Conservation (phyloP, 345 rosid genomes). For the Citropsis articulata region DNA sequence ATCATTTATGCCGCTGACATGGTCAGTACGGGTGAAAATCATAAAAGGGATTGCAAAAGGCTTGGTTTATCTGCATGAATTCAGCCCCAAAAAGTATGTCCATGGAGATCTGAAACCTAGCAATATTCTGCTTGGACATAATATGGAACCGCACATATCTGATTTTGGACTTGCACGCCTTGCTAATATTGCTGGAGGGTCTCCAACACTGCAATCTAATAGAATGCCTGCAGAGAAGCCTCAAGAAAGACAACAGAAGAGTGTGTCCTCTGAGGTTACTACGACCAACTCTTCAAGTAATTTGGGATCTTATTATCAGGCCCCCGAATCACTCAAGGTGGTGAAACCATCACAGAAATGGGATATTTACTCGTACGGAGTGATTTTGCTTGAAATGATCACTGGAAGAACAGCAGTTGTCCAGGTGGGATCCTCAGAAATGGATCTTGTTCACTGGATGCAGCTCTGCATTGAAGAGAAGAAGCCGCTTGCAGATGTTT, state of each 20-base stretch:
- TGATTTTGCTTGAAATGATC: conserved; percentile 79
- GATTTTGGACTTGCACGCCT: conserved; percentile 90
- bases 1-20: conserved; percentile 53
- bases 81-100: conserved; percentile 87
- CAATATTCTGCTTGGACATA: conserved; percentile 76
- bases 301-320: conserved; percentile 70
- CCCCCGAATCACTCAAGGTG: conserved; percentile 80
- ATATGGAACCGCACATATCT: conserved; percentile 76
- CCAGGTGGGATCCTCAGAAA: conserved; percentile 56
- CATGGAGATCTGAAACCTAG: conserved; percentile 91
- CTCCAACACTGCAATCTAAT: conserved; percentile 68
- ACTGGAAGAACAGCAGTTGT: conserved; percentile 61
- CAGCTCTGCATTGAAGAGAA: conserved; percentile 86
- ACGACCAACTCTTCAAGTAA: conserved; percentile 41
- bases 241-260: conserved; percentile 63
- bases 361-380: conserved; percentile 93
- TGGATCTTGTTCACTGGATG: conserved; percentile 81
- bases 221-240: conserved; percentile 49
- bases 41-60: conserved; percentile 77
- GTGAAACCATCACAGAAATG: conserved; percentile 96
- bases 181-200: conserved; percentile 88
- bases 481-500: conserved; percentile 72
- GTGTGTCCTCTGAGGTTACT: conserved; percentile 54
- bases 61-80: conserved; percentile 82
- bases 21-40: conserved; percentile 74